Evolutionary conservation across 2,329 filamentous ascomycete species (phyloP), one percentile per base, ranked within the genome.

Genomic region (Venturiaceae sp.): DNA sequence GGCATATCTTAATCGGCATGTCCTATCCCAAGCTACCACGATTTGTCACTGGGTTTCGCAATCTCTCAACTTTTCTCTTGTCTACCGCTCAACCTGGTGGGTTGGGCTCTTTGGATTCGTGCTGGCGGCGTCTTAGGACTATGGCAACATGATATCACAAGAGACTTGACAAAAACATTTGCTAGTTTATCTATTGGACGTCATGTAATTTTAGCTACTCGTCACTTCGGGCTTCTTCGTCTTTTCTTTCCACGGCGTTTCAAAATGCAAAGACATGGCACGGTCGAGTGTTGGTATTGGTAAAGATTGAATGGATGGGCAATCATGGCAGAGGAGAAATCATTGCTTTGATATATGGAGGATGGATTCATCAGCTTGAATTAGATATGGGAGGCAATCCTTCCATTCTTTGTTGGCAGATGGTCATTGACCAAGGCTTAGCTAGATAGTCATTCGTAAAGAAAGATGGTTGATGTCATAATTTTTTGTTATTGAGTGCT

Each of bases 71-170:
- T 50, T 50, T 50, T 50, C 44, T 50, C 44, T 16, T 50, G 44
- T 50, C 44, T 50, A 50, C 23, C 44, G 44, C 23, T 50, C 44
- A 30, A 50, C 44, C 44, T 50, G 44, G 44, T 28, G 44, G 44
- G 44, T 50, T 50, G 44, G 26, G 44, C 44, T 50, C 44, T 50
- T 50, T 50, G 44, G 44, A 50, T 50, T 50, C 44, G 9, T 50
- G 44, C 44, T 50, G 44, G 44, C 44, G 44, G 23, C 44, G 44
- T 50, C 44, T 50, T 50, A 50, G 44, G 44, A 50, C 44, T 50
- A 50, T 50, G 44, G 44, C 44, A 50, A 50, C 44, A 50, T 50
- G 44, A 50, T 50, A 50, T n/a, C 44, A 30, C 44, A 50, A 30
- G 19, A 50, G 44, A 50, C 26, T 50, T 50, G 44, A 50, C 23